A percentile compares a stretch with the other conserved stretches of the same genome.
phyloP scores from a whole-genome alignment of 331 rosid genomes.

The Stylosanthes scabra region DNA sequence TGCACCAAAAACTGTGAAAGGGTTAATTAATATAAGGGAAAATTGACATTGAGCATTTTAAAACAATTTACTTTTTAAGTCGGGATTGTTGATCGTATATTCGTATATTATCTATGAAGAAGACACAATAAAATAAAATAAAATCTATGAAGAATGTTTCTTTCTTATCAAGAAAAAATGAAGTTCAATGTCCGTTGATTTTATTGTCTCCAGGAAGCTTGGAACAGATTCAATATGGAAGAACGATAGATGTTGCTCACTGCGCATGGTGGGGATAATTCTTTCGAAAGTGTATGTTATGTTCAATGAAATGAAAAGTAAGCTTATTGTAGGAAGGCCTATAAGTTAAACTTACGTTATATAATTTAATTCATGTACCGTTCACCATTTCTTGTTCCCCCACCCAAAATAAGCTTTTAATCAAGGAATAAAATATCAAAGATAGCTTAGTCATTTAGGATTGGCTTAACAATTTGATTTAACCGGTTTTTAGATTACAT shows the following conservation, averaged over 20 bases:
- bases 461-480: conserved; percentile 1
- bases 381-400: not conserved
- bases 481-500: not conserved
- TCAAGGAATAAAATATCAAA: conserved; percentile 18
- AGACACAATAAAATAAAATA: no score
- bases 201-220: conserved; percentile 72
- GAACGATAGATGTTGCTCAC: conserved; percentile 58
- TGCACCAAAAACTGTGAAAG: not conserved
- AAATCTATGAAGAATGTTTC: not conserved
- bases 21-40: not conserved
- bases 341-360: conserved; percentile 15
- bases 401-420: conserved; percentile 10
- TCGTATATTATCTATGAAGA: no score
- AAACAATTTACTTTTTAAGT: not conserved
- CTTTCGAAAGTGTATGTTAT: conserved; percentile 26
- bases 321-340: conserved; percentile 15
- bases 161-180: not conserved
- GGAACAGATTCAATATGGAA: conserved; percentile 91
- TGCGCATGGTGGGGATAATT: conserved; percentile 23
- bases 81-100: no score
- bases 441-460: not conserved
- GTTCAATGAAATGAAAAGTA: conserved; percentile 17
- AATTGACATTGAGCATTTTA: not conserved
- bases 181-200: not conserved
- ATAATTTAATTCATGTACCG: conserved; percentile 8